Percentiles rank a stretch among this genome's conserved stretches.
Conservation (phyloP, 805 yeast species). For the Ogataea parapolymorpha region DNA sequence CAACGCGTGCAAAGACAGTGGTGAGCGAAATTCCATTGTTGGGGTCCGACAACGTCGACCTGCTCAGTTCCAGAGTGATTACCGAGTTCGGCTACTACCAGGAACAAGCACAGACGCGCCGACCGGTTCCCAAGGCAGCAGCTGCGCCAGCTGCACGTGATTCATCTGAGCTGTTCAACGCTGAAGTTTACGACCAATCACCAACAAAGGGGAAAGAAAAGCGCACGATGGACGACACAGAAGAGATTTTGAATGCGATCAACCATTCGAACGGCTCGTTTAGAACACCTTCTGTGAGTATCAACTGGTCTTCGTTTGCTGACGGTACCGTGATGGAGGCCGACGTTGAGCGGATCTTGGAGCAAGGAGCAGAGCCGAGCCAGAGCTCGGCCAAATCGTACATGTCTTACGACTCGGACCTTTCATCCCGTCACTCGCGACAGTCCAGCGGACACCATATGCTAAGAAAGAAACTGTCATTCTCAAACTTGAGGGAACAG, state of each 20-base stretch:
- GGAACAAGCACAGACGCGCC: slow-evolving; percentile 25
- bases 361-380: slow-evolving; percentile 16
- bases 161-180: slow-evolving; percentile 1
- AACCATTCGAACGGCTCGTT: slow-evolving; percentile 27
- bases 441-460: slow-evolving; percentile 7
- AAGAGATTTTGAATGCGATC: slow-evolving; percentile 17
- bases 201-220: slow-evolving; percentile 20
- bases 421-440: slow-evolving; percentile 1
- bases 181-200: slow-evolving; percentile 6
- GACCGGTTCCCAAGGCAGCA: slow-evolving; percentile 21
- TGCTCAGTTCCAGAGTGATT: slow-evolving; percentile 66
- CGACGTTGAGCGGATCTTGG: slow-evolving; percentile 22
- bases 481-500: slow-evolving; percentile 3
- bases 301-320: slow-evolving; percentile 36
- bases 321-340: slow-evolving; percentile 13
- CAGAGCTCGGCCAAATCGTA: slow-evolving; percentile 10
- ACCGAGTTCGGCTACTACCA: slow-evolving; percentile 44
- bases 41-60: slow-evolving; percentile 45
- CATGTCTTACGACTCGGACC: slow-evolving; percentile 3
- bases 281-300: slow-evolving; percentile 33
- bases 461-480: slow-evolving; percentile 8
- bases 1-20: background rate
- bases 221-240: slow-evolving; percentile 10
- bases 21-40: slow-evolving; percentile 1
- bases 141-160: slow-evolving; percentile 18